These are phyloP conservation scores for Filobasidium wieringae DNA, from an alignment of 768 basidiomycete species.

Conservation along the genomic window DNA sequence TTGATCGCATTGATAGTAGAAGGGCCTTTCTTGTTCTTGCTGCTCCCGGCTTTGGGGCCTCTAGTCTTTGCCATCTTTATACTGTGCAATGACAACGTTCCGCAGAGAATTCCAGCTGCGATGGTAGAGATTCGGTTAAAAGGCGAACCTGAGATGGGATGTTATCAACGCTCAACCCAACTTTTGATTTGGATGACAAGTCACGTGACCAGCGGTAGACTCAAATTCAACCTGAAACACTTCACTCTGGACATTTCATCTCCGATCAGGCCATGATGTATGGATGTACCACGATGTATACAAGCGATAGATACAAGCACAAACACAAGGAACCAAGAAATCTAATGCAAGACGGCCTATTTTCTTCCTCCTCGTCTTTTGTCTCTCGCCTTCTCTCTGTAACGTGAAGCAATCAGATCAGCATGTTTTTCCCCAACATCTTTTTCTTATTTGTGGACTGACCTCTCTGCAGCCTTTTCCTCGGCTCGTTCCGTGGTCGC, in stretches of 20 bases:
- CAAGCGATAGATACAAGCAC: background rate
- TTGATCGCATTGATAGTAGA: slow-evolving; percentile 20
- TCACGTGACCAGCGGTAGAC: background rate
- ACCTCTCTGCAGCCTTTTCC: slow-evolving; percentile 77
- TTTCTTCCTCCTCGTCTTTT: slow-evolving; percentile 11
- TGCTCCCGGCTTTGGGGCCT: background rate
- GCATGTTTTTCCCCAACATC: background rate
- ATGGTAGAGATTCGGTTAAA: too few relatives aligned
- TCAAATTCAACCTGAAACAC: background rate
- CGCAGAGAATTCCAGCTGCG: too few relatives aligned
- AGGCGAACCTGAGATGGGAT: too few relatives aligned
- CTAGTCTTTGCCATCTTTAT: background rate
- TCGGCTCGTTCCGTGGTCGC: slow-evolving; percentile 73
- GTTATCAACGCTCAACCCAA: background rate
- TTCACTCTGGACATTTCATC: background rate
- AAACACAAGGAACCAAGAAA: background rate
- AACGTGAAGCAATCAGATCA: background rate
- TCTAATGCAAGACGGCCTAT: background rate
- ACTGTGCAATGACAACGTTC: too few relatives aligned
- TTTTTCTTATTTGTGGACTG: slow-evolving; percentile 13
- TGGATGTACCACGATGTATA: too few relatives aligned
- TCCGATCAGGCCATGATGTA: too few relatives aligned
- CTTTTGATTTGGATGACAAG: background rate
- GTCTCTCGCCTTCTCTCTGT: slow-evolving; percentile 9
- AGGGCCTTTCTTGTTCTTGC: background rate